Evolutionary conservation across 805 yeast genomes (phyloP), one percentile per base, ranked within the genome.

Genomic region (Saccharomyces eubayanus): DNA sequence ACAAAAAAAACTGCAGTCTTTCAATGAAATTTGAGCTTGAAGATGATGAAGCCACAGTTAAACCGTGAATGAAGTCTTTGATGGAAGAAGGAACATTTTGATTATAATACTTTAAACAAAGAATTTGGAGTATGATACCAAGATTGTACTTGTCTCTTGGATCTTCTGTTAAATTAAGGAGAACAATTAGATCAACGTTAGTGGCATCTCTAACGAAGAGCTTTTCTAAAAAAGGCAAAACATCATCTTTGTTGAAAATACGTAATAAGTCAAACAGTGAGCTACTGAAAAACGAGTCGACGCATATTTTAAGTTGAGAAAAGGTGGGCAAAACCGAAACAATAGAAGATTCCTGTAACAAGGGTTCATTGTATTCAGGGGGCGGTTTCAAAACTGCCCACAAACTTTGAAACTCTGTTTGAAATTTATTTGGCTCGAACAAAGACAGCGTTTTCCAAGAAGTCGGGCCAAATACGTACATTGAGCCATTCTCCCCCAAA

Each of bases 391-490:
- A 53, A 30, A 52, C 55, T 14, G 58, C 55, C 67, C 68, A 63
- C 2, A 61, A 29, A 24, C 57, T 60, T 14, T 51, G 54, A 47
- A 63, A 58, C 50, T 63, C 65, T 3, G 54, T 50, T 30, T 57
- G 55, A 36, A 59, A 60, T 20, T 58, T 53, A 21, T 57, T 56
- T 6, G 57, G 59, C 24, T 62, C 60, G 10, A 54, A 50, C 1
- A 57, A 52, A 31, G 65, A 50, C 30, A 59, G 49, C 1, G 64
- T 59, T 50, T 63, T 57, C 60, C 65, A 58, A 4, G 70, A 62
- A 0, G 72, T 66, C 10, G 69, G 63, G 1, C 72, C 72, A 54
- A 62, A 66, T 16, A 57, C 53, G 6, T 60, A 51, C 9, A 47
- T 52, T 28, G 51, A 54, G 1, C 56, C 60, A 20, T 54, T 55